Conservation (phyloP, 495 filamentous ascomycete species). For the Penicillium egyptiacum region DNA sequence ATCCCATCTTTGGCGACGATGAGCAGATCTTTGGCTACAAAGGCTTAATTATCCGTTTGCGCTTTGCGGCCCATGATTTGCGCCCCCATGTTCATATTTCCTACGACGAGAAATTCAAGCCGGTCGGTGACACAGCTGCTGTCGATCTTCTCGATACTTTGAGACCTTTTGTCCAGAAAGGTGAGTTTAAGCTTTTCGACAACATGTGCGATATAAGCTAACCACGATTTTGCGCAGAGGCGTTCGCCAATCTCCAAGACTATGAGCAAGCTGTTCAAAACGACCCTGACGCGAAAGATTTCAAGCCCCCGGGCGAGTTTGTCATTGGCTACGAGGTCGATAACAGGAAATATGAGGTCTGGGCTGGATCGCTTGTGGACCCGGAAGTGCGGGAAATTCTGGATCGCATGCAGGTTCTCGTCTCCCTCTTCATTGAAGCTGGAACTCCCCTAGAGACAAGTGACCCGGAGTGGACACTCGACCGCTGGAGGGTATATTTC, state of each 20-base stretch:
- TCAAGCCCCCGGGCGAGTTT: conserved; percentile 59
- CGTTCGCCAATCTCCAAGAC: conserved; percentile 58
- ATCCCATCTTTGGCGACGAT: conserved; percentile 86
- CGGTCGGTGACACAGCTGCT: conserved; percentile 68
- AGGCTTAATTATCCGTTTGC: conserved; percentile 69
- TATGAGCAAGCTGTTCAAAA: conserved; percentile 60
- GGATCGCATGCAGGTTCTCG: conserved; percentile 75
- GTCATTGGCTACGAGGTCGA: conserved; percentile 51
- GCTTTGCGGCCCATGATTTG: conserved; percentile 79
- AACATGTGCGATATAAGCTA: conserved; percentile 1
- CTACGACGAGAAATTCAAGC: conserved; percentile 71
- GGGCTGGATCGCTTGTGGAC: conserved; percentile 57
- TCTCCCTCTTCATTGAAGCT: conserved; percentile 90
- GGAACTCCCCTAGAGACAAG: conserved; percentile 70
- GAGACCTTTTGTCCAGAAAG: conserved; percentile 64
- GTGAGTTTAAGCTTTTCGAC: conserved; percentile 38
- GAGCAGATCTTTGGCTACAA: conserved; percentile 91
- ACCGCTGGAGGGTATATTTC: conserved; percentile 88
- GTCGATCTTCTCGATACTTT: conserved; percentile 65
- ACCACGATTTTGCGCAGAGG: conserved; percentile 42
- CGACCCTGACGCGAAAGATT: conserved; percentile 54
- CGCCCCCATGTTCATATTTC: conserved; percentile 69
- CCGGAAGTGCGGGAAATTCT: conserved; percentile 62
- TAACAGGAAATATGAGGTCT: conserved; percentile 59
- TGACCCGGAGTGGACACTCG: conserved; percentile 68